Evolutionary conservation across 208 protist species (phyloP), one percentile per base, ranked within the genome.

Genomic region (Blastocrithidia nonstop): DNA sequence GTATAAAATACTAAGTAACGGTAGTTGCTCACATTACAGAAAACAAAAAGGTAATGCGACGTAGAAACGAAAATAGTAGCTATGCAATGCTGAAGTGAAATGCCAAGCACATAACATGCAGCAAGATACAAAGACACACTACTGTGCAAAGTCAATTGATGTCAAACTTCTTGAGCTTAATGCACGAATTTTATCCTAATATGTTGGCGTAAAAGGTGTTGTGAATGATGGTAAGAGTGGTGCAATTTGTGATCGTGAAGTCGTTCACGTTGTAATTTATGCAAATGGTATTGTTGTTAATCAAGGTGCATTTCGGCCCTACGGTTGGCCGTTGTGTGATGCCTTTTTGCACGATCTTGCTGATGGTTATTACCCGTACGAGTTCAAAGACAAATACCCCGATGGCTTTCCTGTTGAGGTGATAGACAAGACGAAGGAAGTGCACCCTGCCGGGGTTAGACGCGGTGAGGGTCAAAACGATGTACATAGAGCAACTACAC

Each of bases 331-430:
- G 11, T 60, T 92, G 0, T 91, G 80, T 48, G 76, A 83, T 24
- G 81, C 83, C 39, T 88, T 95, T 32, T 25, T 95, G 16, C 60
- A 72, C 31, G 88, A 95, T 49, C 62, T 95, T 19, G 57, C 49
- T n/a, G 88, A 95, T n/a, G 88, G 88, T 24, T 95, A 78, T 50
- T 95, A 94, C 50, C 88, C 88, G 0, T 94, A 94, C 52, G 88
- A 95, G 48, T 93, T 91, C 65, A 91, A 93, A 50, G 80, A 95
- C 17, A 70, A 67, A 46, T 95, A 90, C 63, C 88, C 88, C 9
- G 83, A 90, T 19, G 88, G 88, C 37, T 87, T 91, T 47, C 77
- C 81, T 0, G 82, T 95, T 38, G 74, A 90, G 44, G 60, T 93
- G 28, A 67, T 74, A 33, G 80, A 95, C 49, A 24, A 66, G 26